Base-by-base conservation (phyloP, 2,329 filamentous ascomycete species). In the Penicillium sp. region DNA sequence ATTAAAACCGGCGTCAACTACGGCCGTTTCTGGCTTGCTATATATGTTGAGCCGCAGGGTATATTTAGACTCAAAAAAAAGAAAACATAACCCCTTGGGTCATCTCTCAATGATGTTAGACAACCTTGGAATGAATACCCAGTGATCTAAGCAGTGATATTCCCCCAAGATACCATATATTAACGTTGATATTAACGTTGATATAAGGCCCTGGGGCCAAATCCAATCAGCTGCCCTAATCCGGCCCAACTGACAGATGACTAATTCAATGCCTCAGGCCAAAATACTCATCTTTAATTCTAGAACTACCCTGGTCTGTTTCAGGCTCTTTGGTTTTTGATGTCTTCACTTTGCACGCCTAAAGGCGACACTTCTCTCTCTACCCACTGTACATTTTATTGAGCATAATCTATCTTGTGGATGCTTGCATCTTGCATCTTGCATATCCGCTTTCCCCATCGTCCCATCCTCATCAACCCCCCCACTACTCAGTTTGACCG, bases 371-470 rank as follows among this genome's bases (percentile, higher is more conserved):
- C 13, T 13, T 23, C 4, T 13, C 7, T 21, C 5, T 13, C 29
- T 25, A 15, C n/a, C 15, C n/a, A 46, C 50, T 52, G 40, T 45
- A 36, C 8, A 34, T 25, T 27, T 48, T 29, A 40, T 43, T 23
- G 15, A 41, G 19, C 19, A 36, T 19, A 27, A 16, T 27, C 16
- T 31, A 34, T 36, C 52, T 23, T 15, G 39, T 52, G 19, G 50
- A 33, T 53, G 56, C 51, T 65, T 65, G 59, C 60, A 60, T 65
- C 60, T 61, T 61, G 57, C 49, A 69, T 33, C 5, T 16, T 34
- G 33, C 49, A 69, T 71, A 65, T 65, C 56, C 52, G 33, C 16
- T 57, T 44, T 56, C 49, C 50, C 48, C 44, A 51, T 53, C 55
- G 48, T 59, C 50, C 46, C 40, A 60, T 51, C 55, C 48, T 56